Evolutionary conservation across 352 stramenopile genomes (phyloP), one percentile per base, ranked within the genome.

Genomic region (Globisporangium nunn): DNA sequence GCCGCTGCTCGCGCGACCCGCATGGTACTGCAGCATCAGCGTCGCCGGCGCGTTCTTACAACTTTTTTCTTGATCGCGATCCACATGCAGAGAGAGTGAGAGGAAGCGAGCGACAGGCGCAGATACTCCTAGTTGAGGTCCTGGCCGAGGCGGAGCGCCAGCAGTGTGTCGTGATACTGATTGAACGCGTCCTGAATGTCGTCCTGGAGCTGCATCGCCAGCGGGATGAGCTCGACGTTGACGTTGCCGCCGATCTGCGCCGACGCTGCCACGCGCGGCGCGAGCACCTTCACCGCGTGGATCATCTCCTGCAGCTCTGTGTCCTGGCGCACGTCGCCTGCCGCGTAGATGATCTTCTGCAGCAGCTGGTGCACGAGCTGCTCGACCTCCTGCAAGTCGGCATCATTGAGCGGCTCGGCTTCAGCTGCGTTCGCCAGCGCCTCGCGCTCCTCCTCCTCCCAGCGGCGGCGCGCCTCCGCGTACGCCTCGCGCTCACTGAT

Each of bases 131-230:
- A 90, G 64, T 83, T 87, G 60, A 88, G 78, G 63, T 93, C 85
- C 70, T 91, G 85, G 57, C 83, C 85, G 39, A 95, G 67, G 50
- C 84, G 80, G 33, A 95, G 75, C 33, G 85, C 85, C 65, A 95
- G 58, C 47, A 95, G 54, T 63, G 85, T 93, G 68, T 95, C 85
- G 72, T 93, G 88, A 79, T 95, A 95, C 80, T 95, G 85, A 71
- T 88, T 93, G 69, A 95, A 93, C 47, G 85, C 85, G 46, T 95
- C 83, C 61, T 93, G 81, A 62, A 95, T 95, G 66, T 95, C 83
- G 64, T 95, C 85, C 59, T 95, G 85, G 52, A 95, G 73, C 67
- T 95, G 85, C 85, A 95, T 93, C 37, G 83, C 85, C 52, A 95
- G 66, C 41, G 83, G 85, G 49, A 95, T 85, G 17, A 95, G 71